Evolutionary conservation across 495 filamentous ascomycete species (phyloP).

Genomic region (Trichoderma orchidacearum): DNA sequence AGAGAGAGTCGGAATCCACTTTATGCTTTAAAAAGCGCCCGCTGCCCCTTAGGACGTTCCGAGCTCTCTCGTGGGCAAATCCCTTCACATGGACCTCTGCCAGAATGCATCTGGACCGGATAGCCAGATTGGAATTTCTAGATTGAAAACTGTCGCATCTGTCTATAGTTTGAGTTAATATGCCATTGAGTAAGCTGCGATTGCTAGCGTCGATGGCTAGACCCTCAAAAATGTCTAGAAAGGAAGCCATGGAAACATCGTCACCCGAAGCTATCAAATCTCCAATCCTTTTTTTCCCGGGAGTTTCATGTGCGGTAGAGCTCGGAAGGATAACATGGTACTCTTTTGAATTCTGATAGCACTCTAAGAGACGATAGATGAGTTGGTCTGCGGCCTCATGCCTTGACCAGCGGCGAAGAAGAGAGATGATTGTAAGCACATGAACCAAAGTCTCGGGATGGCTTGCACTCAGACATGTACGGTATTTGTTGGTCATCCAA

Average conservation of each 20-base stretch:
- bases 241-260: background rate
- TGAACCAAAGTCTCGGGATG: background rate
- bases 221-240: background rate
- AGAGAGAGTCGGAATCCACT: background rate
- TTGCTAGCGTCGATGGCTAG: background rate
- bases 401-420: background rate
- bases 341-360: background rate
- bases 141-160: background rate
- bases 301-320: background rate
- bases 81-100: background rate
- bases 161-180: background rate
- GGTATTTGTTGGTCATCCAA: background rate
- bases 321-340: background rate
- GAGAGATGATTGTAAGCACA: background rate
- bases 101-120: background rate
- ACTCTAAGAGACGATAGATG: background rate
- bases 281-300: background rate
- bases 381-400: background rate
- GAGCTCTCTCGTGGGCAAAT: background rate
- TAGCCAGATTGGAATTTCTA: background rate
- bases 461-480: background rate
- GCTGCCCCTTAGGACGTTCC: background rate
- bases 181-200: background rate
- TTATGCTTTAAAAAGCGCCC: background rate
- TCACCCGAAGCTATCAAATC: background rate